Conservation (phyloP, 202 grass and related monocot species). For the Carex arenaria region DNA sequence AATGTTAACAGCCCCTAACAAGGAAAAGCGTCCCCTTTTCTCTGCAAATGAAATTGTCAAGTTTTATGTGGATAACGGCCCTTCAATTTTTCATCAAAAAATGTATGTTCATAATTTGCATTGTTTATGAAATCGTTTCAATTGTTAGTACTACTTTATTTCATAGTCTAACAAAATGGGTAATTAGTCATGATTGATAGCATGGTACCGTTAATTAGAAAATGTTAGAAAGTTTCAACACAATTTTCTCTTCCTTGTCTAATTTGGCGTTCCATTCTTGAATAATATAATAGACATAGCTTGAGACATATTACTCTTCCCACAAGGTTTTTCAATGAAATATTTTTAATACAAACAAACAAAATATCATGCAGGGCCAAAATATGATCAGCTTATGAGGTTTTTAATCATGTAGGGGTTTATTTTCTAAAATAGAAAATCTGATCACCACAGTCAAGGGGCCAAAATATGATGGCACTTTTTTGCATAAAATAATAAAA, state of each 20-base stretch:
- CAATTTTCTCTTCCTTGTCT: not conserved
- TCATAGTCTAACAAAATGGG: not conserved
- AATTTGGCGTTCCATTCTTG: not conserved
- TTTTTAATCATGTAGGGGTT: not conserved
- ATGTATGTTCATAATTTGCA: not conserved
- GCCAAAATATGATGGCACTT: conserved; percentile 49
- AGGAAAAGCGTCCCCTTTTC: conserved; percentile 33
- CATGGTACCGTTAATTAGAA: not conserved
- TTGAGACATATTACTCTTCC: not conserved
- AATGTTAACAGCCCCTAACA: conserved; percentile 40
- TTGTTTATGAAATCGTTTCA: not conserved
- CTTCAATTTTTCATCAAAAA: conserved; percentile 34
- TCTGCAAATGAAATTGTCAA: conserved; percentile 30
- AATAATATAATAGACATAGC: not conserved
- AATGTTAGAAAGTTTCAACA: not conserved
- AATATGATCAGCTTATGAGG: too few species aligned
- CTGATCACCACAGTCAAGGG: conserved; percentile 3
- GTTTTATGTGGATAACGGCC: conserved; percentile 42
- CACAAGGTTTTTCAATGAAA: not conserved
- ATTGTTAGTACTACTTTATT: not conserved
- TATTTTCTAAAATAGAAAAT: not conserved
- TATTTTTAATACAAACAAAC: not conserved
- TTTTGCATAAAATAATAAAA: conserved; percentile 27
- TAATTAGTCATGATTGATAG: not conserved
- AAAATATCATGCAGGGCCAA: not conserved